Evolutionary conservation across 768 basidiomycete species (phyloP).

Genomic region (Suillus sp.): DNA sequence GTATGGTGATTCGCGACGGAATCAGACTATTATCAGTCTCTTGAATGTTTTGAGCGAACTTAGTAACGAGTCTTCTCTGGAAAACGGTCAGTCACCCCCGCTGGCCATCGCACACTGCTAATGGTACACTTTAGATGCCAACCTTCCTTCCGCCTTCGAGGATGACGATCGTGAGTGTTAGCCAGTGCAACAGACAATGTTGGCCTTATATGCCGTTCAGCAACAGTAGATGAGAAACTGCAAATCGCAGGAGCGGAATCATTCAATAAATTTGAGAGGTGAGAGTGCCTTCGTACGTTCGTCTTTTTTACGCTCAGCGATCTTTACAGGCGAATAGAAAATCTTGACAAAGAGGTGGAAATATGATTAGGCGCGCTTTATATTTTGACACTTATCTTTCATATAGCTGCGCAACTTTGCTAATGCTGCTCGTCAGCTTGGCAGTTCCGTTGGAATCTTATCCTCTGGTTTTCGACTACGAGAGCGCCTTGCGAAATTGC

Average conservation of each 20-base stretch:
- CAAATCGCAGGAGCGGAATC: slow-evolving; percentile 51
- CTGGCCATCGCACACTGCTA: slow-evolving; percentile 6
- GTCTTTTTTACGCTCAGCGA: slow-evolving; percentile 15
- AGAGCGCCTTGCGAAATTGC: slow-evolving; percentile 50
- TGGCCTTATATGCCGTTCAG: slow-evolving; percentile 30
- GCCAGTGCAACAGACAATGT: slow-evolving; percentile 8
- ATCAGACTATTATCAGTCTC: slow-evolving; percentile 48
- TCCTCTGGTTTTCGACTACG: slow-evolving; percentile 55
- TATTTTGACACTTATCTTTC: slow-evolving; percentile 17
- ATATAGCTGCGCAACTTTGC: slow-evolving; percentile 52
- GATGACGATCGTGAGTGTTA: slow-evolving; percentile 48
- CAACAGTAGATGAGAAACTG: slow-evolving; percentile 51
- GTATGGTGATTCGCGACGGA: slow-evolving; percentile 36
- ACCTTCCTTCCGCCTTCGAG: slow-evolving; percentile 40
- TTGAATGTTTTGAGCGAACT: slow-evolving; percentile 50
- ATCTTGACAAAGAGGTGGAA: slow-evolving; percentile 49
- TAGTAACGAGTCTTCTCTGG: slow-evolving; percentile 39
- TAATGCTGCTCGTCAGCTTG: slow-evolving; percentile 57
- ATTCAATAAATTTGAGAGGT: slow-evolving; percentile 53
- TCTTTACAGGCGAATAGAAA: slow-evolving; percentile 43
- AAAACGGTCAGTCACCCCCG: slow-evolving; percentile 32
- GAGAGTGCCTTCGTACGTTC: slow-evolving; percentile 16
- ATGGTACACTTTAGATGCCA: slow-evolving; percentile 23
- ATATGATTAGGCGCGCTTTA: not conserved
- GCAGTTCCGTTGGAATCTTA: slow-evolving; percentile 57